Base-by-base conservation (phyloP, 306 rosid species). In the Prunus mongolica region DNA sequence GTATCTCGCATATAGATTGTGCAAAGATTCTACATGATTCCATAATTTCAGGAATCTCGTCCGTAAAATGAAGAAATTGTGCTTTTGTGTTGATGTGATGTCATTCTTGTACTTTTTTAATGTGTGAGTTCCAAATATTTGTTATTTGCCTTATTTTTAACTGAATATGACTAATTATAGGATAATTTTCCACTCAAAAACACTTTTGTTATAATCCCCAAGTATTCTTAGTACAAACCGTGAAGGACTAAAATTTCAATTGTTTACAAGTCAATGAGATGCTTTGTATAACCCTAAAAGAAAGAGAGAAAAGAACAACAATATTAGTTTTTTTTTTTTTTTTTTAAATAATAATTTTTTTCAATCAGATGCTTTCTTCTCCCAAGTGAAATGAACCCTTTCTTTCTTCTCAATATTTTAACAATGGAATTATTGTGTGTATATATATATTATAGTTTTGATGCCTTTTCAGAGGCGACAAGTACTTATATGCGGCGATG, bases 301-400 rank as follows among this genome's bases (percentile, higher is more conserved):
- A 3, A 50, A 50, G 16, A 14, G 13, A 50, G 18, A 16, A 8
- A 8, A 58, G 24, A 12, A 24, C 24, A 58, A 11, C 32, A 22
- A 22, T 58, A 3, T 58, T 58, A 24, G 32, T 58, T 10, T 58
- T 10, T 1, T 4, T 32, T 0, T 4, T n/a, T 46, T 45, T 12
- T 28, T 0, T 28, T 28, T 2, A 0, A 27, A 27, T 27, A 27
- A 27, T 28, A 27, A 27, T 28, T 28, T 28, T 28, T 30, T 30
- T 30, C 4, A 14, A 32, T 0, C 12, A 8, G 24, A 41, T 58
- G 76, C 54, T 44, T 57, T 72, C 44, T 72, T 56, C 66, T 38
- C 30, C 76, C 55, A 57, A 38, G 38, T 44, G 67, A 72, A 71
- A 38, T 72, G 67, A 57, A 72, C 41, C 56, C 10, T 57, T 46